Conservation (phyloP, 441 rosid species). For the Pelargonium australe region DNA sequence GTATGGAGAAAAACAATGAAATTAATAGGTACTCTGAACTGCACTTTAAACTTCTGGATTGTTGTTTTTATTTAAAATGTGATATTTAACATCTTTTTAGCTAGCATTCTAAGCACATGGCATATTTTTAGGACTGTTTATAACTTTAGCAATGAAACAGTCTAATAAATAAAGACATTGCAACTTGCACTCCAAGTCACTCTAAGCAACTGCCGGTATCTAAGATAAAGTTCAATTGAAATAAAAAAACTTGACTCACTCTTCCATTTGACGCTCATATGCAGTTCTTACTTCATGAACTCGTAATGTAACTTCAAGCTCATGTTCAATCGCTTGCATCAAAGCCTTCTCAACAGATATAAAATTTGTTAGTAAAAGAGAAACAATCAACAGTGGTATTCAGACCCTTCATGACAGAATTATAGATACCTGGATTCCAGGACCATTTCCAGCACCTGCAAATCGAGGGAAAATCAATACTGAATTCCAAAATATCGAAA, state of each 20-base stretch:
- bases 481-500: slow-evolving; percentile 17
- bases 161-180: not conserved
- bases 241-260: slow-evolving; percentile 47
- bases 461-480: slow-evolving; percentile 19
- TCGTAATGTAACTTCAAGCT: slow-evolving; percentile 84
- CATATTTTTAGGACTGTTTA: not conserved
- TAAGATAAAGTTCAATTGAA: not conserved
- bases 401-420: slow-evolving; percentile 3
- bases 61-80: not conserved
- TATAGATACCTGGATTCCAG: slow-evolving; percentile 70
- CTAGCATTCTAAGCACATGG: not conserved
- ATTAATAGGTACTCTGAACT: not conserved
- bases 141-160: not conserved
- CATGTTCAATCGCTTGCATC: slow-evolving; percentile 91
- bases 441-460: slow-evolving; percentile 58
- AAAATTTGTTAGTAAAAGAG: slow-evolving; percentile 12
- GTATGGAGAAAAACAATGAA: not conserved
- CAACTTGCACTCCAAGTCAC: not conserved
- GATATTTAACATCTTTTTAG: not conserved
- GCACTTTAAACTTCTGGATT: not conserved
- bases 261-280: slow-evolving; percentile 90
- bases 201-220: not conserved
- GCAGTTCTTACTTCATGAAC: slow-evolving; percentile 91
- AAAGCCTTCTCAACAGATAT: slow-evolving; percentile 51
- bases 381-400: slow-evolving; percentile 13